These are phyloP conservation scores for Leccinum uliginosum DNA, from an alignment of 768 basidiomycete species.

Conservation along the genomic window DNA sequence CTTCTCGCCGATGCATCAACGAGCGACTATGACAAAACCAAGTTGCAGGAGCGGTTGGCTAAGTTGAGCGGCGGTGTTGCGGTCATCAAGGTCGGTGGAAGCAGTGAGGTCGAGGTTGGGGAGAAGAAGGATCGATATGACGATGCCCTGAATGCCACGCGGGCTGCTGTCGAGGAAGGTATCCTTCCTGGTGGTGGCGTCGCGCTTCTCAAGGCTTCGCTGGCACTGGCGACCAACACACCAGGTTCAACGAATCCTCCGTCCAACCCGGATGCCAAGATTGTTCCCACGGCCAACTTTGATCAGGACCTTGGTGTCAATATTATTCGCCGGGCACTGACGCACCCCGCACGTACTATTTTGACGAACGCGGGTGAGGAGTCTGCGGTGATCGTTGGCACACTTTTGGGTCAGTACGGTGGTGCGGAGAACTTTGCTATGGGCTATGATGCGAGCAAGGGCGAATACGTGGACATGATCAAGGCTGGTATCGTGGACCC, in stretches of 20 bases:
- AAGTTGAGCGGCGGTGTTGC: slow-evolving; percentile 96
- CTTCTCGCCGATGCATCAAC: slow-evolving; percentile 81
- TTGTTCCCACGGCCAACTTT: slow-evolving; percentile 84
- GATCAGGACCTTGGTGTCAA: slow-evolving; percentile 95
- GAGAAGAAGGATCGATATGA: slow-evolving; percentile 99
- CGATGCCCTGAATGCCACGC: slow-evolving; percentile 95
- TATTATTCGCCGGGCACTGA: slow-evolving; percentile 85
- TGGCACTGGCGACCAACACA: slow-evolving; percentile 57
- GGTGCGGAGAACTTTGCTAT: slow-evolving; percentile 71
- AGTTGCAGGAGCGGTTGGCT: slow-evolving; percentile 95
- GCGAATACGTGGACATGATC: slow-evolving; percentile 95
- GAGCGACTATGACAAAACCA: slow-evolving; percentile 89
- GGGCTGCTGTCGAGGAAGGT: slow-evolving; percentile 97
- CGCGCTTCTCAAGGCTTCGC: slow-evolving; percentile 82
- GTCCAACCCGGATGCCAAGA: slow-evolving; percentile 52
- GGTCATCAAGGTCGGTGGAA: slow-evolving; percentile 96
- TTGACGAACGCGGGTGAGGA: slow-evolving; percentile 94
- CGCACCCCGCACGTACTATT: slow-evolving; percentile 82
- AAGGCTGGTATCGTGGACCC: slow-evolving; percentile 93
- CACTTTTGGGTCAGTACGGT: slow-evolving; percentile 67
- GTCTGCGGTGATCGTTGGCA: slow-evolving; percentile 87
- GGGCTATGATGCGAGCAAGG: slow-evolving; percentile 91
- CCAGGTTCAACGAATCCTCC: slow-evolving; percentile 45
- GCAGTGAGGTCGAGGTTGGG: slow-evolving; percentile 91
- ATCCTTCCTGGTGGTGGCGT: slow-evolving; percentile 97